phyloP scores from a whole-genome alignment of 1,284 basidiomycete species.

The Malassezia furfur region DNA sequence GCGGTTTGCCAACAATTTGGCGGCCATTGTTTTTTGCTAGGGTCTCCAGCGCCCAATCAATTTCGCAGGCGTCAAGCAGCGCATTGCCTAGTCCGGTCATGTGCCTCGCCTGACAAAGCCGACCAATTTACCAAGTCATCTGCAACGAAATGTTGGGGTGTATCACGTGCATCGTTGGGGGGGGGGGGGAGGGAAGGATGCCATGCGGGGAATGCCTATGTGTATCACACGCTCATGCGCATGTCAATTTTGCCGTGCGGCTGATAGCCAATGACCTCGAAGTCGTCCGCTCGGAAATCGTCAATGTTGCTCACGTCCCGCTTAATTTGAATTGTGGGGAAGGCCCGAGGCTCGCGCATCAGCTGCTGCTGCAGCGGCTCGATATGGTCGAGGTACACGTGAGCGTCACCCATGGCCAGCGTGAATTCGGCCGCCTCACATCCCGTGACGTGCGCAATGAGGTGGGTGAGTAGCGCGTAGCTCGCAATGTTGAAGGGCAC shows the following conservation, averaged over 20 bases:
- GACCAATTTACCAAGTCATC: neutral
- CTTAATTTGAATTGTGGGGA: conserved; percentile 70
- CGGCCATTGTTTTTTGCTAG: neutral
- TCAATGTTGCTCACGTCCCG: conserved; percentile 63
- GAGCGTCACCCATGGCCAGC: conserved; percentile 86
- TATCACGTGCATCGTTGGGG: neutral
- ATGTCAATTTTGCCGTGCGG: conserved; percentile 79
- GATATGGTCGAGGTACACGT: conserved; percentile 88
- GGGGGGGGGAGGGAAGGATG: neutral
- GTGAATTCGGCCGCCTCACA: conserved; percentile 79
- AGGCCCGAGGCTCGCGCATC: conserved; percentile 64
- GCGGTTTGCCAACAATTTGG: neutral
- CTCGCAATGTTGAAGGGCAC: conserved; percentile 94
- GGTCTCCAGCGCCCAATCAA: neutral
- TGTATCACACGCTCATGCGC: conserved; percentile 83
- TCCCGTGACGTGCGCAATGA: conserved; percentile 82
- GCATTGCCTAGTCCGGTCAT: neutral
- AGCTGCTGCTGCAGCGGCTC: conserved; percentile 74
- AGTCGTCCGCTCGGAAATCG: conserved; percentile 69
- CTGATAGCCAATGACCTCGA: conserved; percentile 75
- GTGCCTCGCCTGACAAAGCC: neutral
- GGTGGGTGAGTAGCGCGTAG: conserved; percentile 89
- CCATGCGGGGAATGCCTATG: neutral
- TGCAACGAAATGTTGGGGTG: neutral
- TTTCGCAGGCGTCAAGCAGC: neutral